phyloP scores from a whole-genome alignment of 2,329 filamentous ascomycete genomes.

The Paraphoma chrysanthemicola region DNA sequence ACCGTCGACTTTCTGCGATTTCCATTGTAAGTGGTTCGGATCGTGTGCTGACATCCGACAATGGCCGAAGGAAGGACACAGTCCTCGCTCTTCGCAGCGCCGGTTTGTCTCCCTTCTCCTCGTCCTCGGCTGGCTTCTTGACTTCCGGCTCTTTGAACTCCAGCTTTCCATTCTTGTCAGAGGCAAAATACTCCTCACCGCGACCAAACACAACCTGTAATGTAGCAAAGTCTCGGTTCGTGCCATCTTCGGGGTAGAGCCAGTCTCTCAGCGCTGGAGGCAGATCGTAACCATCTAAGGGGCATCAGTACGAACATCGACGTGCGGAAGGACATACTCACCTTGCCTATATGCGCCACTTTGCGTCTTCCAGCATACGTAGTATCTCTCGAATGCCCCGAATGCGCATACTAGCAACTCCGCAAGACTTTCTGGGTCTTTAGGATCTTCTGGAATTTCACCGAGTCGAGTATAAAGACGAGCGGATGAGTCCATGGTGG shows the following conservation, averaged over 20 bases:
- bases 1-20: constrained; percentile 16
- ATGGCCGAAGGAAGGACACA: constrained; percentile 36
- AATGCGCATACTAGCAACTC: constrained; percentile 49
- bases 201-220: constrained; percentile 50
- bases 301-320: background rate
- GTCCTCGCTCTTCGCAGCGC: constrained; percentile 36
- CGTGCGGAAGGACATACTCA: constrained; percentile 9
- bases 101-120: constrained; percentile 26
- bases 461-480: constrained; percentile 41
- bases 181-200: constrained; percentile 50
- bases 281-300: constrained; percentile 44
- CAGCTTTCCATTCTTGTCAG: constrained; percentile 47
- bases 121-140: constrained; percentile 24
- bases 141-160: constrained; percentile 43
- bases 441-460: constrained; percentile 39
- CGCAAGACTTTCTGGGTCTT: constrained; percentile 43
- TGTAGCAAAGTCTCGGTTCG: constrained; percentile 40
- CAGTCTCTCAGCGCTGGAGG: constrained; percentile 41
- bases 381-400: constrained; percentile 50
- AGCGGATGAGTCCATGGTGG: constrained; percentile 36
- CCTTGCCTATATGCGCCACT: constrained; percentile 47
- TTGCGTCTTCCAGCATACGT: constrained; percentile 49
- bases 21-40: constrained; percentile 16
- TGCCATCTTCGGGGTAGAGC: constrained; percentile 41
- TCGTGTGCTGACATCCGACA: constrained; percentile 27